Evolutionary conservation across 1,284 basidiomycete species (phyloP).

Genomic region (Mycena citricolor): DNA sequence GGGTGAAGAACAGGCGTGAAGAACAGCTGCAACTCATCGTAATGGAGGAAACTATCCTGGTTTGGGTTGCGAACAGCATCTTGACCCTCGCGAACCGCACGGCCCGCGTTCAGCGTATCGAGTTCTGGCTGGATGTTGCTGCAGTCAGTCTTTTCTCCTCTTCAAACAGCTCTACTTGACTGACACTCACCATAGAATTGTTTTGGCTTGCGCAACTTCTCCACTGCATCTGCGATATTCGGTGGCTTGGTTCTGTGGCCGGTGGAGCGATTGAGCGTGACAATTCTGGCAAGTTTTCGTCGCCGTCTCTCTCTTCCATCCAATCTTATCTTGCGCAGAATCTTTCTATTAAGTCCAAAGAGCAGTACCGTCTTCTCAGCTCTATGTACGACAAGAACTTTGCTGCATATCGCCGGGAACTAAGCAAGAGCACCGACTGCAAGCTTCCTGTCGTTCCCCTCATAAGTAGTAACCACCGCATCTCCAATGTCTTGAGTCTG

Average conservation of each 20-base stretch:
- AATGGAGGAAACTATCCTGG: background rate
- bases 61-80: background rate
- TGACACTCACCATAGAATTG: background rate
- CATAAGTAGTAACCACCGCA: background rate
- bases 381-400: background rate
- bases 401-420: background rate
- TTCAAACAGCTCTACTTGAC: background rate
- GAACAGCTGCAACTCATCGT: background rate
- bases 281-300: background rate
- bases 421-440: background rate
- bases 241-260: background rate
- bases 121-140: conserved; percentile 1
- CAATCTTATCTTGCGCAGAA: background rate
- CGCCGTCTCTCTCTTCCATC: background rate
- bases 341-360: background rate
- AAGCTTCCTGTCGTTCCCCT: background rate
- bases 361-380: background rate
- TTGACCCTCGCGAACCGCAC: background rate
- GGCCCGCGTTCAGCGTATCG: background rate
- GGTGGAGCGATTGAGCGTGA: background rate
- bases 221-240: background rate
- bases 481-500: background rate
- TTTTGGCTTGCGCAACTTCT: conserved; percentile 1
- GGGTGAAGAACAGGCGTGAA: background rate
- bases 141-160: background rate